Base-by-base conservation (phyloP, 352 stramenopile genomes). In the Phytophthora rubi region DNA sequence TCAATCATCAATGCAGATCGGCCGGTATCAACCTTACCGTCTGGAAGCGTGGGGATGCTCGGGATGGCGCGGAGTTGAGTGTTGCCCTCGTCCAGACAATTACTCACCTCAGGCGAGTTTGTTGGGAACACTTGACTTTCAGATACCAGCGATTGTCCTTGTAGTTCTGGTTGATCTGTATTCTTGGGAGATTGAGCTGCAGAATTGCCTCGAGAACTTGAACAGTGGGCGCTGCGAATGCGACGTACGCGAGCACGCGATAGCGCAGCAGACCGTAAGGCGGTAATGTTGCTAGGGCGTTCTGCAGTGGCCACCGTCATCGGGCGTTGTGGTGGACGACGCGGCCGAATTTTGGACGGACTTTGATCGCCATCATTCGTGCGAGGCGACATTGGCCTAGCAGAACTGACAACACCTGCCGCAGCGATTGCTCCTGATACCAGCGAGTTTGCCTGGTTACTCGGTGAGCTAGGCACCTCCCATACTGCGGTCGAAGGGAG, bases 401-500 rank as follows among this genome's bases (percentile, higher is more conserved):
- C 16, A n/a, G 60, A 48, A 53, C 30, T 65, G 21, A 66, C 42
- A n/a, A 75, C 18, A 30, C 56, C 35, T 39, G 42, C 63, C 21
- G 55, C 45, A 60, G 62, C 68, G 39, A 75, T 35, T 52, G 57
- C n/a, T 26, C 39, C 63, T 16, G 69, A 76, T 6, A 30, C 13
- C 26, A 76, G n/a, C 35, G 56, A 15, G 0, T 23, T 1, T 18
- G 33, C 37, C 35, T 71, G 45, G 45, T 44, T 71, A 10, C 0
- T 66, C 9, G 51, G 33, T 49, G 53, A 49, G 4, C 12, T 6
- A 32, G 64, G 18, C 1, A 66, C 48, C 37, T 73, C 58, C 69
- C 69, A 76, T 26, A 76, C 44, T 47, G 69, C 65, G 21, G 45
- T 76, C 32, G 59, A 63, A 30, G 69, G 69, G 6, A 76, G 26